Evolutionary conservation across 805 yeast genomes (phyloP), one percentile per base, ranked within the genome.

Genomic region (Kodamaea jinghongensis): DNA sequence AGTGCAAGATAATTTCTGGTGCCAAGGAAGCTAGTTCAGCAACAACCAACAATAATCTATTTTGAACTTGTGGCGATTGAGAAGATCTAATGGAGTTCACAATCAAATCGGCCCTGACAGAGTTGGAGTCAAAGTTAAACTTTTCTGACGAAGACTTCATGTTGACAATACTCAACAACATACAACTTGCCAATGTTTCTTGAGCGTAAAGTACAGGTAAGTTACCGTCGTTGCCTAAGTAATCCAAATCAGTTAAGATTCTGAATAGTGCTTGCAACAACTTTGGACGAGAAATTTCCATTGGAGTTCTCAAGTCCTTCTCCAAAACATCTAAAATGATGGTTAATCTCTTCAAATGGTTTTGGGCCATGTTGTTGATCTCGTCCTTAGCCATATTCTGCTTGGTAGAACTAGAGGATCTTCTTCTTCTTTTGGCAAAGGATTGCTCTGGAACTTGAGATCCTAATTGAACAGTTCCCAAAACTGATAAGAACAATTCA

Each of bases 31-130:
- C 98, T 49, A 93, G 68, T 35, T 88, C 83, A 2, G 97, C 85
- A 49, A 93, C 81, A 17, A 93, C 91, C 43, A 91, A 67, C 43
- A 93, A 68, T 36, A 91, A 65, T 49, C 89, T 78, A 65, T 93
- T 93, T 65, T 93, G 99, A 17, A 90, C 95, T 61, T 91, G 98
- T 2, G 97, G 98, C 20, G 96, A 86, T 31, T 80, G 76, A 1
- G 96, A 83, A 2, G 89, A 78, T 56, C 99, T 78, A 41, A 93
- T 90, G 13, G 96, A 85, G 33, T 91, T 83, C 17, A 93, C 96
- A 49, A 93, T 73, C 42, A 89, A 80, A 60, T 91, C 98, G 2
- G 96, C 91, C 60, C 98, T 76, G 29, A 90, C 71, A 6, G 85
- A 69, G 45, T 76, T 75, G 17, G 86, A 71, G 48, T 85, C 88